phyloP scores from a whole-genome alignment of 1,284 basidiomycete species.

The Ceratobasidium sp. region DNA sequence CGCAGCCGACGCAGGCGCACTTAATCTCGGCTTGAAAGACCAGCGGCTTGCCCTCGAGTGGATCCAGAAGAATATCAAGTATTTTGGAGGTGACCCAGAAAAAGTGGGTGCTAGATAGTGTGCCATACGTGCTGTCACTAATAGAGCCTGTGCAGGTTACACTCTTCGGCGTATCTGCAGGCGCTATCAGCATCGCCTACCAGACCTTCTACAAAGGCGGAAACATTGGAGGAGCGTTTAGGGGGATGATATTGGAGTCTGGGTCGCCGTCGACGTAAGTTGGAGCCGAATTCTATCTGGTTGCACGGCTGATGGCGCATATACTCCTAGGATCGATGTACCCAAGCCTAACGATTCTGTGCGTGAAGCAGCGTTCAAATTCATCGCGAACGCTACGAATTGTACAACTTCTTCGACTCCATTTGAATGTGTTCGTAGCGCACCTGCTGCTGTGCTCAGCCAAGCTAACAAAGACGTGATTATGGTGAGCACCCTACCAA shows the following conservation, averaged over 20 bases:
- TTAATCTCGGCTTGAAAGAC: slow-evolving; percentile 59
- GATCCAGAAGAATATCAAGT: slow-evolving; percentile 61
- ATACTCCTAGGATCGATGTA: slow-evolving; percentile 17
- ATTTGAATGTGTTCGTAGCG: slow-evolving; percentile 39
- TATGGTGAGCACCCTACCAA: neutral
- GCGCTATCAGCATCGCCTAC: slow-evolving; percentile 49
- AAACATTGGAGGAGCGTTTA: slow-evolving; percentile 42
- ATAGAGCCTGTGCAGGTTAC: slow-evolving; percentile 43
- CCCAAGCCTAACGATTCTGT: slow-evolving; percentile 21
- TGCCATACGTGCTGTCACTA: neutral
- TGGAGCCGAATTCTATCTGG: slow-evolving; percentile 42
- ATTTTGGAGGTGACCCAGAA: slow-evolving; percentile 62
- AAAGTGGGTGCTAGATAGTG: slow-evolving; percentile 51
- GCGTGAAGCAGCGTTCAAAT: slow-evolving; percentile 23
- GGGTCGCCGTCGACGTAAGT: slow-evolving; percentile 46
- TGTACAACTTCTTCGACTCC: slow-evolving; percentile 12
- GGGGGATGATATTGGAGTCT: slow-evolving; percentile 48
- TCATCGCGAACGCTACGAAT: slow-evolving; percentile 33
- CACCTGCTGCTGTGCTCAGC: slow-evolving; percentile 12
- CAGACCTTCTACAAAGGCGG: slow-evolving; percentile 50
- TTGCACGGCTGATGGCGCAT: too few species aligned
- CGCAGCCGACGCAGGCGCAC: slow-evolving; percentile 53
- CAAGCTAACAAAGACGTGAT: slow-evolving; percentile 31
- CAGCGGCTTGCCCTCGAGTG: slow-evolving; percentile 62
- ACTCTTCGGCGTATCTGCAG: slow-evolving; percentile 53